Conservation (phyloP, 805 yeast genomes). For the Candida ascalaphidarum region DNA sequence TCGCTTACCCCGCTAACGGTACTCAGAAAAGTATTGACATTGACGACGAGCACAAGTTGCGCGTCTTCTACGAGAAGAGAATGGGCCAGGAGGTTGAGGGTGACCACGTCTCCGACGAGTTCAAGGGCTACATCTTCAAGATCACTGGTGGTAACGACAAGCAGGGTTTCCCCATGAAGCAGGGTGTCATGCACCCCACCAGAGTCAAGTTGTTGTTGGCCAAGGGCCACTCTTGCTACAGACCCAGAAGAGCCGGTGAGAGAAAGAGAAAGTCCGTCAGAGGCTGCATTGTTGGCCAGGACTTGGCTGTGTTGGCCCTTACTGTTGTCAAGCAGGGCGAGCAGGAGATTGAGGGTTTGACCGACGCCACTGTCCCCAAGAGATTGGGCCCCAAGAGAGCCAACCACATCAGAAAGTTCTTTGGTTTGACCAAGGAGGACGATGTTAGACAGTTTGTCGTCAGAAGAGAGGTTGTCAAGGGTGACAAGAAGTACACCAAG, state of each 20-base stretch:
- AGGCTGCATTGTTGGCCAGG: slow-evolving; percentile 98
- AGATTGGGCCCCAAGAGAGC: slow-evolving; percentile 99
- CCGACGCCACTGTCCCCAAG: slow-evolving; percentile 92
- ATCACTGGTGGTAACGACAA: slow-evolving; percentile 99
- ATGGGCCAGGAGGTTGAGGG: slow-evolving; percentile 99
- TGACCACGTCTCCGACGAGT: slow-evolving; percentile 96
- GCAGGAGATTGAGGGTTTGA: slow-evolving; percentile 88
- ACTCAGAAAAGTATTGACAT: slow-evolving; percentile 96
- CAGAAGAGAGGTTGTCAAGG: slow-evolving; percentile 97
- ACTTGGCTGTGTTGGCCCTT: slow-evolving; percentile 91
- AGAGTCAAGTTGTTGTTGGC: slow-evolving; percentile 94
- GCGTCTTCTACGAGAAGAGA: slow-evolving; percentile 98
- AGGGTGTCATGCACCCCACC: slow-evolving; percentile 99
- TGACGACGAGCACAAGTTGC: slow-evolving; percentile 98
- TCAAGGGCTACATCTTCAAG: slow-evolving; percentile 98
- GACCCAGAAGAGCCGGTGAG: slow-evolving; percentile 99
- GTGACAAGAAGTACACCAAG: slow-evolving; percentile 98
- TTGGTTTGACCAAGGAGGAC: slow-evolving; percentile 92
- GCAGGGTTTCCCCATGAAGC: slow-evolving; percentile 99
- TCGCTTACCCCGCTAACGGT: slow-evolving; percentile 99
- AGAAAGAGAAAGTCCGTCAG: slow-evolving; percentile 99
- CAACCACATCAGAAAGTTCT: slow-evolving; percentile 99
- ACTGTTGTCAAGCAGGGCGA: slow-evolving; percentile 97
- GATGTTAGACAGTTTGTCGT: slow-evolving; percentile 75
- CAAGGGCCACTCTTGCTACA: slow-evolving; percentile 96